Base-by-base conservation (phyloP, 2,329 filamentous ascomycete genomes). In the Massarina eburnea region DNA sequence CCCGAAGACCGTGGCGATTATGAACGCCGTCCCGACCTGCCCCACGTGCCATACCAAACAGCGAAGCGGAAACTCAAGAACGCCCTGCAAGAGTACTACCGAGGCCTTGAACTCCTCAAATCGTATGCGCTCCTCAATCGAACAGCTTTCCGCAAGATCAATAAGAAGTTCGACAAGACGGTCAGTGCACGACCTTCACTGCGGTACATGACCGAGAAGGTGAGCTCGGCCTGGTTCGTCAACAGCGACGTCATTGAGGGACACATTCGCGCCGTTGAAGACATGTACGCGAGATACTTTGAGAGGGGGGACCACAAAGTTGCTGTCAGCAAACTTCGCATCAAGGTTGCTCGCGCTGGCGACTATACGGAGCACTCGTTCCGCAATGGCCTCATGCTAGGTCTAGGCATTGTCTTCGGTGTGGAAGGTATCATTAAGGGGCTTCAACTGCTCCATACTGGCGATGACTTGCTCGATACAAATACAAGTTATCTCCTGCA, bases 131-230 rank as follows among this genome's bases (percentile, higher is more conserved):
- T 95, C 18, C 77, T 96, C 12, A 99, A 99, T 68, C 82, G 90
- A 39, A 96, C 90, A 0, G 94, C 91, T 0, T 97, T 97, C 64
- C 85, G 91, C 24, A 99, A 99, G 70, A 90, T 99, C 65, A 96
- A 95, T 73, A 99, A 99, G 71, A 99, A 99, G 71, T 97, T 95
- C 67, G 91, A 97, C 77, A 99, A 97, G 73, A 83, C 87, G 2
- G 83, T 91, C 45, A 83, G 91, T 58, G 86, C 90, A 32, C 81
- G 86, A 9, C 89, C 89, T 0, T 80, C 86, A 0, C 80, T 88
- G 63, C 82, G 86, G 21, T 97, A 92, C 69, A 88, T 96, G 81
- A 86, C 85, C 24, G 91, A 96, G 58, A 92, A 92, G 64, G 91
- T 99, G 58, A 92, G 89, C 73, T 85, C 86, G 52, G 82, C 91